Percentiles rank a stretch among this genome's conserved stretches.
Evolutionary conservation across 2,329 filamentous ascomycete species (phyloP).

Genomic region (Claviceps fusiformis): DNA sequence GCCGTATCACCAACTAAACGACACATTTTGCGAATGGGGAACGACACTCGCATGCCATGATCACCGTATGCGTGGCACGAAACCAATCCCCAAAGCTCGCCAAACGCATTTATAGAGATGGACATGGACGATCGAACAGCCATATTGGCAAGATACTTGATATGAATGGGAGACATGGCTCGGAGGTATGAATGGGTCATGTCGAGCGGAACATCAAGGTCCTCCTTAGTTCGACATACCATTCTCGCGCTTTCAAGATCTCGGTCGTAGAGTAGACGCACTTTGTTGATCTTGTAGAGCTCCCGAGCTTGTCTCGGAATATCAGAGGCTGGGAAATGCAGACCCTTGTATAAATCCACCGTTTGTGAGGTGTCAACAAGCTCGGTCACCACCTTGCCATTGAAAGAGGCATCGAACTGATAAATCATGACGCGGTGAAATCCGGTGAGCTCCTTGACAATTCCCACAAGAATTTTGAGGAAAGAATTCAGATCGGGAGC

Average conservation of each 20-base stretch:
- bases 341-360: slow-evolving; percentile 71
- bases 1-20: slow-evolving; percentile 74
- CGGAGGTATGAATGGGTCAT: slow-evolving; percentile 75
- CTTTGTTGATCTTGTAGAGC: slow-evolving; percentile 83
- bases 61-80: slow-evolving; percentile 70
- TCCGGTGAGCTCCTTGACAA: slow-evolving; percentile 78
- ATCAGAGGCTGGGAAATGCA: slow-evolving; percentile 80
- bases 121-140: slow-evolving; percentile 89
- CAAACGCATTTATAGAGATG: slow-evolving; percentile 77
- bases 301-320: slow-evolving; percentile 77
- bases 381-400: slow-evolving; percentile 78
- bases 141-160: slow-evolving; percentile 84
- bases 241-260: slow-evolving; percentile 68
- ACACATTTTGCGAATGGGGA: slow-evolving; percentile 87
- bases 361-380: slow-evolving; percentile 69
- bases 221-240: slow-evolving; percentile 63
- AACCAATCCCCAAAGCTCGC: slow-evolving; percentile 77
- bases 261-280: slow-evolving; percentile 74
- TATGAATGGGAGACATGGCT: slow-evolving; percentile 80
- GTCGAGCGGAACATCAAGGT: slow-evolving; percentile 63
- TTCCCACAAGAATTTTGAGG: slow-evolving; percentile 68
- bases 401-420: slow-evolving; percentile 72
- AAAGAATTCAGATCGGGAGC: slow-evolving; percentile 59
- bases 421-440: slow-evolving; percentile 92
- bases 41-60: slow-evolving; percentile 77